phyloP scores from a whole-genome alignment of 805 yeast species.

The Debaryomyces tyrocola region DNA sequence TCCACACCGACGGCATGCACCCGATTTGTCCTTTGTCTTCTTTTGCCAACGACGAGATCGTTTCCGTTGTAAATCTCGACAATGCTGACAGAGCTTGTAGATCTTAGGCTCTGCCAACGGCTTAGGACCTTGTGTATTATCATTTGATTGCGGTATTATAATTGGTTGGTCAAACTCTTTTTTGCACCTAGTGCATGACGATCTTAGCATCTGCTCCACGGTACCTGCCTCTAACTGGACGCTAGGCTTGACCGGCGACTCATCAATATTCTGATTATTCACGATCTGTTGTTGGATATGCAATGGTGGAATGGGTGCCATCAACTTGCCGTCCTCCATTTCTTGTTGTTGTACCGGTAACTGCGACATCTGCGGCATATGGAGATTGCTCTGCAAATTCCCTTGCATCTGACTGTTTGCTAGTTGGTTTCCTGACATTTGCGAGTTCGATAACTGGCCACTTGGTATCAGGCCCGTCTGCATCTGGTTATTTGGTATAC shows the following conservation, averaged over 20 bases:
- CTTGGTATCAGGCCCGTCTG: neutral
- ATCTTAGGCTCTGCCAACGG: slow-evolving; percentile 40
- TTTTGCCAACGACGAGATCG: slow-evolving; percentile 65
- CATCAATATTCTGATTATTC: slow-evolving; percentile 9
- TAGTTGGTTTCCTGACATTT: neutral
- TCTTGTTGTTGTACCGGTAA: neutral
- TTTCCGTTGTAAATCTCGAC: slow-evolving; percentile 63
- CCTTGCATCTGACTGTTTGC: neutral
- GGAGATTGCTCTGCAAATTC: neutral
- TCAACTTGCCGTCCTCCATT: neutral
- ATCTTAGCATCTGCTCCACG: slow-evolving; percentile 28
- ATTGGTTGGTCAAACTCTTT: slow-evolving; percentile 53
- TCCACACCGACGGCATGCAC: slow-evolving; percentile 69
- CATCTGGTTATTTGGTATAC: neutral
- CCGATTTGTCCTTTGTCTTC: slow-evolving; percentile 57
- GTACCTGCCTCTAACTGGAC: neutral
- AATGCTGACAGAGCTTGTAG: slow-evolving; percentile 61
- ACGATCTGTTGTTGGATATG: slow-evolving; percentile 43
- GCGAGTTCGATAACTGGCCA: neutral
- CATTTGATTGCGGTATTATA: slow-evolving; percentile 27
- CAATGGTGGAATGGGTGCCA: slow-evolving; percentile 42
- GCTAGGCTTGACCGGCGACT: neutral
- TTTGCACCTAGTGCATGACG: slow-evolving; percentile 58
- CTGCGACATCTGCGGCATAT: neutral
- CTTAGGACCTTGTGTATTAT: slow-evolving; percentile 19